Evolutionary conservation across 2,329 filamentous ascomycete species (phyloP), one percentile per base, ranked within the genome.

Genomic region (Metarhizium robertsii): DNA sequence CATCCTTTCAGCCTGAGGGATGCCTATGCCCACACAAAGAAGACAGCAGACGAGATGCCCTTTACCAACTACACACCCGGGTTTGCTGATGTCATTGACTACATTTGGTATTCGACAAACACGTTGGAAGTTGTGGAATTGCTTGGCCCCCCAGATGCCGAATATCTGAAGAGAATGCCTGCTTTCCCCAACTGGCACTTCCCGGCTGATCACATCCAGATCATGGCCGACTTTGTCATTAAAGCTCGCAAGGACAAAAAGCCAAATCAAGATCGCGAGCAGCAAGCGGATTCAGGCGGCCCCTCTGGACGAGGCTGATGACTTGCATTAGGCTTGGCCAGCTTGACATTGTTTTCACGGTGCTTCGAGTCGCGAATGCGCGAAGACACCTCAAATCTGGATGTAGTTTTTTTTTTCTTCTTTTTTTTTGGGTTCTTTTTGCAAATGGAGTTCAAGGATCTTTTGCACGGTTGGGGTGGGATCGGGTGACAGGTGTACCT

Each of bases 61-160:
- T 99, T 96, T 70, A 99, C 94, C 50, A 99, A 99, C 72, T 99
- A 97, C 72, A 95, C 91, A 14, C 92, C 94, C 1, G 84, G 85
- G n/a, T 99, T 96, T 73, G 83, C 84, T 53, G 92, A 91, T 59
- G 89, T 95, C 56, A 88, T 99, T 62, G 94, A 99, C 69, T 96
- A 97, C 71, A 90, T 99, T 65, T 97, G 92, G 91, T 99, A 95
- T 73, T 92, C 91, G 55, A 92, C 90, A 56, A 96, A 94, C 70
- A 85, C 87, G 25, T 77, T 96, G 48, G 88, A 94, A 67, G 88
- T 95, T 29, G 86, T 90, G 18, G 87, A 87, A 53, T 73, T 96
- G 53, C 84, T 96, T 4, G 92, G 92, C 34, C 88, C 92, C 47
- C 89, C 95, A 2, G 92, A 96, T 68, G 82, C 85, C 60, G 83